Base-by-base conservation (phyloP, 1,284 basidiomycete species). In the Ceratobasidium sp. region DNA sequence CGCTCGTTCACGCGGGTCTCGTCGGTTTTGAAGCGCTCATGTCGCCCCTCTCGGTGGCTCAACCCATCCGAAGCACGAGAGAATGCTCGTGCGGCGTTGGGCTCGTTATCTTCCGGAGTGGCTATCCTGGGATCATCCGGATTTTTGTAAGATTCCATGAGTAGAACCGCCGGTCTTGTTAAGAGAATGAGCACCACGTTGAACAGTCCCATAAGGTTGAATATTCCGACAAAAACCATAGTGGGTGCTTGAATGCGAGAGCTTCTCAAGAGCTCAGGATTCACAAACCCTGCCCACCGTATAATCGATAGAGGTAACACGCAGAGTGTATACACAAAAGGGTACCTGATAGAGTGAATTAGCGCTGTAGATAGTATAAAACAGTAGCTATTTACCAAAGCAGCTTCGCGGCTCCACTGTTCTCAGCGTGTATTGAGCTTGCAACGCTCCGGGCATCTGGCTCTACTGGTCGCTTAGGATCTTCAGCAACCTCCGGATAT, bases 191-290 rank as follows among this genome's bases (percentile, higher is more conserved):
- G 69, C 33, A 56, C 10, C 10, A 58, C 53, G 51, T 71, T 71
- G n/a, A 71, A 58, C 12, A 71, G 42, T 26, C 69, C 69, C 69
- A 71, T 71, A n/a, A 71, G 55, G 53, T 71, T 71, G 55, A 71
- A 71, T 33, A 71, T 71, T 9, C 53, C 58, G 33, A 28, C 44
- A 40, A 71, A 71, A 40, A 71, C 69, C 69, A 71, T 71, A 5
- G 69, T 23, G 13, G 69, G 51, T 7, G 69, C 51, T 15, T 58
- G 12, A 40, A 71, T 51, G 20, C 44, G 53, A 10, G 69, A 28
- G 15, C 39, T 18, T 7, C 13, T 60, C 28, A 58, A 71, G 23
- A 71, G 33, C 4, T 71, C 55, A n/a, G 69, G 69, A 40, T 71
- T 26, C 20, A 53, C 69, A 42, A 71, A 71, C 12, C 53, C 69